Evolutionary conservation across 768 basidiomycete genomes (phyloP).

Genomic region (Daedalea quercina): DNA sequence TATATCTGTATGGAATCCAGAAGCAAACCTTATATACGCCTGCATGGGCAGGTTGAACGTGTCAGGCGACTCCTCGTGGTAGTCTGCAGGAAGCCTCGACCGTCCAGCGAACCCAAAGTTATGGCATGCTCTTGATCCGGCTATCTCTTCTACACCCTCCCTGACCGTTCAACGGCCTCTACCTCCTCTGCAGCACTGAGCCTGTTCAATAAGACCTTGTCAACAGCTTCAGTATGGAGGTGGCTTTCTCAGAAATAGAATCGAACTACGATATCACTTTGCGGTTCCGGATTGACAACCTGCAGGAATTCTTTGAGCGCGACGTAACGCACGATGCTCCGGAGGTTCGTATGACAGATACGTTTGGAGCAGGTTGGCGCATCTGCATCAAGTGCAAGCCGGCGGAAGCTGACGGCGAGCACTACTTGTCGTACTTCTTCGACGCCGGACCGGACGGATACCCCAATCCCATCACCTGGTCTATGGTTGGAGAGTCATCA

Average conservation of each 20-base stretch:
- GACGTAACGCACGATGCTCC: not conserved
- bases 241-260: not conserved
- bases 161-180: no score
- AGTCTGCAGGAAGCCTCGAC: no score
- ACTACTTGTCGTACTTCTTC: not conserved
- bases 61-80: no score
- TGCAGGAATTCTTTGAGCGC: not conserved
- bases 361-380: not conserved
- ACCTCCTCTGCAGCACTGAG: no score
- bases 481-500: not conserved
- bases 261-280: not conserved
- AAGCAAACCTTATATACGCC: no score
- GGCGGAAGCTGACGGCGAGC: not conserved
- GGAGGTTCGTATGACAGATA: not conserved
- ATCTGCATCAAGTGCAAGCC: not conserved
- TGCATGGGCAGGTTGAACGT: no score
- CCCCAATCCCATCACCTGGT: not conserved
- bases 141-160: no score
- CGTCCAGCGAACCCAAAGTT: no score
- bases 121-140: no score
- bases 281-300: not conserved
- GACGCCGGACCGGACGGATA: not conserved
- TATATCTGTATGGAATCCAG: no score
- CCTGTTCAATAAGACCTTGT: no score
- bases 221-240: no score